These are phyloP conservation scores for Mariannaea sp. DNA, from an alignment of 2,329 filamentous ascomycete genomes.

Conservation along the genomic window DNA sequence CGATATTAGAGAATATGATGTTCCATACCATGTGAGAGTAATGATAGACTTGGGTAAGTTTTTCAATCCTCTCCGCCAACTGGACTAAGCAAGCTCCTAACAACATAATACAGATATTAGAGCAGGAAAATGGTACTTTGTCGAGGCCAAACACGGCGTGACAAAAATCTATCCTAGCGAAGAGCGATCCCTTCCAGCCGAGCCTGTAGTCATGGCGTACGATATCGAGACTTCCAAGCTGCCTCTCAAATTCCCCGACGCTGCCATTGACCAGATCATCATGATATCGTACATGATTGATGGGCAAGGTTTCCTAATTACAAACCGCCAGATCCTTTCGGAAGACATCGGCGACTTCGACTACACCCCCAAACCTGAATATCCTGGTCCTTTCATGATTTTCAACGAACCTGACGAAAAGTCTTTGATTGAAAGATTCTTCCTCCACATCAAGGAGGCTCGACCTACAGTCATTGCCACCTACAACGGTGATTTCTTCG, in stretches of 20 bases:
- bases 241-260: slow-evolving; percentile 94
- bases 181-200: slow-evolving; percentile 85
- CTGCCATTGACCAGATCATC: slow-evolving; percentile 95
- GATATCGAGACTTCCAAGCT: slow-evolving; percentile 98
- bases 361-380: slow-evolving; percentile 96
- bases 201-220: slow-evolving; percentile 98
- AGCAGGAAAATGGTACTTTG: slow-evolving; percentile 95
- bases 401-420: slow-evolving; percentile 98
- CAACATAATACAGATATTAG: slow-evolving; percentile 72
- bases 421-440: slow-evolving; percentile 85
- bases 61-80: background rate
- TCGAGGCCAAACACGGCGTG: slow-evolving; percentile 90
- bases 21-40: slow-evolving; percentile 98
- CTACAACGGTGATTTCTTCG: slow-evolving; percentile 99
- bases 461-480: slow-evolving; percentile 96
- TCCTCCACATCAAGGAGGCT: slow-evolving; percentile 92
- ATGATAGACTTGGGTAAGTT: slow-evolving; percentile 84
- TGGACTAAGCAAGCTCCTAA: slow-evolving; percentile 16
- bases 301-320: slow-evolving; percentile 95
- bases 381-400: slow-evolving; percentile 92
- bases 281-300: slow-evolving; percentile 99
- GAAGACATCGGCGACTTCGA: slow-evolving; percentile 98
- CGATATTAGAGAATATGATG: slow-evolving; percentile 98
- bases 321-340: slow-evolving; percentile 95
- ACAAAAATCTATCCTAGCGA: slow-evolving; percentile 84